phyloP scores from a whole-genome alignment of 768 basidiomycete genomes.

The Rhizopogon vesiculosus region DNA sequence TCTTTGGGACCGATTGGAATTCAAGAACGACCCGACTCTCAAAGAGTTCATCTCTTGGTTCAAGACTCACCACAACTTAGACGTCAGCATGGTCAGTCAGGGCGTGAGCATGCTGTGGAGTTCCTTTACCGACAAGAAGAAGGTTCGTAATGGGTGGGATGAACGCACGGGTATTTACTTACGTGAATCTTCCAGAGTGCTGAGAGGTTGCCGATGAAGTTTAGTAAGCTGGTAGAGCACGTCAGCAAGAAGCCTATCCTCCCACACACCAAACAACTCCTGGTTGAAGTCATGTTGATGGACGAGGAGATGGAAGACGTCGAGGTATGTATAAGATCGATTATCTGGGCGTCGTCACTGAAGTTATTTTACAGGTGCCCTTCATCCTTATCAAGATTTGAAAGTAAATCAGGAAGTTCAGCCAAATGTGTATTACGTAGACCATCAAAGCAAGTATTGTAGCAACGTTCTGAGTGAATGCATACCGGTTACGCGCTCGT shows the following conservation, averaged over 20 bases:
- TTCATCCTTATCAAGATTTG: conserved; percentile 75
- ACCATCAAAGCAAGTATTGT: conserved; percentile 2
- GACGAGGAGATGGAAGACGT: conserved; percentile 95
- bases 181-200: conserved; percentile 52
- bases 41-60: conserved; percentile 84
- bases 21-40: conserved; percentile 84
- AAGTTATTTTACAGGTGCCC: conserved; percentile 50
- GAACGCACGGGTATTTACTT: neutral
- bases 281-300: conserved; percentile 92
- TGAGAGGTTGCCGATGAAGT: conserved; percentile 83
- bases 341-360: neutral
- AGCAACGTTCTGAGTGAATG: neutral
- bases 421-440: neutral
- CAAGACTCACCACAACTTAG: conserved; percentile 76
- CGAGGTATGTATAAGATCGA: conserved; percentile 48
- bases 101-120: conserved; percentile 99
- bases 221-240: conserved; percentile 85
- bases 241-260: conserved; percentile 94
- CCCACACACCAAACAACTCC: conserved; percentile 75
- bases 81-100: conserved; percentile 93
- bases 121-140: conserved; percentile 87
- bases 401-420: conserved; percentile 7
- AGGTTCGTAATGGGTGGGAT: conserved; percentile 45
- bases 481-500: neutral
- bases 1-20: conserved; percentile 96